Conservation (phyloP, 768 basidiomycete genomes). For the Rhodotorula kratochvilovae region DNA sequence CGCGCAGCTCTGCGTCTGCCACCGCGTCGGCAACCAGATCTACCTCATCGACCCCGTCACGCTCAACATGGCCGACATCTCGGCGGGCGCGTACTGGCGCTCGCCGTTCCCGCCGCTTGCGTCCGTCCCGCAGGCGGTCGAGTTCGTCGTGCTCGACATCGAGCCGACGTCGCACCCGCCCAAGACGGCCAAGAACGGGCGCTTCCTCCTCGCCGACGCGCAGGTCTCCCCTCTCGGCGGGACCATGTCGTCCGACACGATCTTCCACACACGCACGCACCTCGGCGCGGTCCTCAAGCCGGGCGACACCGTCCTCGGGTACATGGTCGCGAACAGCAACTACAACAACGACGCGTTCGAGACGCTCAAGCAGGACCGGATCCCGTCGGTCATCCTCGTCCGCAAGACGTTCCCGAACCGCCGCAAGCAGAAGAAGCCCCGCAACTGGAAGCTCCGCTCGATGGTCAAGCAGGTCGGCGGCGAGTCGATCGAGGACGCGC, state of each 20-base stretch:
- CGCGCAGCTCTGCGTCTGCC: constrained; percentile 76
- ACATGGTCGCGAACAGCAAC: constrained; percentile 80
- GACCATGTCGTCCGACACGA: constrained; percentile 63
- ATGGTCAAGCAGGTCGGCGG: constrained; percentile 66
- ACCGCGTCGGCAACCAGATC: constrained; percentile 83
- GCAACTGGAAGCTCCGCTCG: constrained; percentile 82
- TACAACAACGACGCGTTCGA: constrained; percentile 84
- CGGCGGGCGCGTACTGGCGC: constrained; percentile 81
- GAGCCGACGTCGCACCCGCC: constrained; percentile 61
- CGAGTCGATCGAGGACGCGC: constrained; percentile 55
- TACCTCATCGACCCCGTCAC: constrained; percentile 87
- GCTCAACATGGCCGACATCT: constrained; percentile 74
- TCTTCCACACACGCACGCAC: constrained; percentile 93
- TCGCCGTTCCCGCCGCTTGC: constrained; percentile 79
- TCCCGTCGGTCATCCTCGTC: constrained; percentile 88
- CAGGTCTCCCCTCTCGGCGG: constrained; percentile 79
- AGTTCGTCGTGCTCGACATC: constrained; percentile 91
- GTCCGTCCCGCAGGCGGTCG: constrained; percentile 74
- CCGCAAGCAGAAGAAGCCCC: constrained; percentile 77
- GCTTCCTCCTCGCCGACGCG: constrained; percentile 77
- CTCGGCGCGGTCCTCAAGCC: constrained; percentile 90
- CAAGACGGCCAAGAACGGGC: constrained; percentile 55
- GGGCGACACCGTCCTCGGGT: constrained; percentile 88
- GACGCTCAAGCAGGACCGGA: constrained; percentile 51
- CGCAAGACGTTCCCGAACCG: constrained; percentile 93